Percentiles rank a stretch among this genome's conserved stretches.
Conservation (phyloP, 257 asterid species). For the Solanum pinnatisectum region DNA sequence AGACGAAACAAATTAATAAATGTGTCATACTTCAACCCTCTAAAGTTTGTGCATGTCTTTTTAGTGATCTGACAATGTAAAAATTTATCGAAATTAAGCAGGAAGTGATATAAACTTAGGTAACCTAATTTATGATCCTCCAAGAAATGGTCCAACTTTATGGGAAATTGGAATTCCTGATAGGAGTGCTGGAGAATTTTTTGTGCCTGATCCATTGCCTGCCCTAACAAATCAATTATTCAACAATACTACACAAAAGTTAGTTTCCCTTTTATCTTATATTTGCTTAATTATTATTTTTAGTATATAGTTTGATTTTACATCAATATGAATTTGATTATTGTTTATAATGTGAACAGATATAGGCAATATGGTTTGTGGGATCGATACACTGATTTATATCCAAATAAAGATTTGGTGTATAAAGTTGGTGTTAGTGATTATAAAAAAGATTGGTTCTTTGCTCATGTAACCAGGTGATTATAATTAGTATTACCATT, state of each 20-base stretch:
- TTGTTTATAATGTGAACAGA: background rate
- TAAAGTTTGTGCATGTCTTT: background rate
- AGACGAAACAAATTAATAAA: background rate
- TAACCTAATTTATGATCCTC: slow-evolving; percentile 1
- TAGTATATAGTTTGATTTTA: background rate
- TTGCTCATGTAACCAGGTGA: slow-evolving; percentile 14
- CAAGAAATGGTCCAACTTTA: slow-evolving; percentile 11
- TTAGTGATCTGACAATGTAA: background rate
- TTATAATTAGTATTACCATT: background rate
- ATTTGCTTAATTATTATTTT: background rate
- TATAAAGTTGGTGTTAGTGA: slow-evolving; percentile 5
- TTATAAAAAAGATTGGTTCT: slow-evolving; percentile 12
- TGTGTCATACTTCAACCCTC: background rate
- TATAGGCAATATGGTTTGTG: slow-evolving; percentile 12
- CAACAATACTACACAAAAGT: background rate
- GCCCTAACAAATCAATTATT: background rate
- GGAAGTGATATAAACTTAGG: background rate
- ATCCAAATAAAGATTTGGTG: slow-evolving; percentile 3
- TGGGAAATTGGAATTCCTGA: slow-evolving; percentile 16
- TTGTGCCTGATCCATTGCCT: slow-evolving; percentile 1
- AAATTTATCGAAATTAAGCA: background rate
- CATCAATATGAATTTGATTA: background rate
- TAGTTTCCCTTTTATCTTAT: background rate
- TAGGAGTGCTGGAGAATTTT: slow-evolving; percentile 5
- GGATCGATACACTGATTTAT: slow-evolving; percentile 9